phyloP scores from a whole-genome alignment of 176 grass and related monocot species.

The Aegilops longissima region DNA sequence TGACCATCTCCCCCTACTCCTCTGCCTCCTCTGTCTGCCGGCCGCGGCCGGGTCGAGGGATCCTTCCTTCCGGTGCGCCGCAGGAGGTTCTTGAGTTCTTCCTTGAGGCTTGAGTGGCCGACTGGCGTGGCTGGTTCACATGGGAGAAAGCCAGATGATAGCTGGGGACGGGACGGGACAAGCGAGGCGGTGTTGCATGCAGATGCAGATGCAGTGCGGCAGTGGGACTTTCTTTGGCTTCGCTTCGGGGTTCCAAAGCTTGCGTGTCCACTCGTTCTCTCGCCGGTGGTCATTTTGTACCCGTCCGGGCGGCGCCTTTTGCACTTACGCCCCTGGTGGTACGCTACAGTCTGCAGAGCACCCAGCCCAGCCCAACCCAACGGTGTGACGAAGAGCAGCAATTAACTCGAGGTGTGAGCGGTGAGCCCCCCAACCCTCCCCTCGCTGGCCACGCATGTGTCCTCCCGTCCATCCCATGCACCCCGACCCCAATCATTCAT shows the following conservation, averaged over 20 bases:
- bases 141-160: no score
- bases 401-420: constrained; percentile 28
- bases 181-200: no score
- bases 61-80: no score
- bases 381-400: background rate
- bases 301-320: background rate
- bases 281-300: background rate
- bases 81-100: no score
- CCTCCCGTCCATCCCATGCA: background rate
- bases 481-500: constrained; percentile 15
- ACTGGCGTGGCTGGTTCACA: no score
- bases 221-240: no score
- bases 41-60: no score
- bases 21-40: background rate
- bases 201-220: no score
- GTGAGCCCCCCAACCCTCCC: no score
- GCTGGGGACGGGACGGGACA: no score
- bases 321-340: background rate
- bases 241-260: background rate
- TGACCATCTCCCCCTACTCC: background rate
- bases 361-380: background rate
- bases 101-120: no score
- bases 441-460: constrained; percentile 17
- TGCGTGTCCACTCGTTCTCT: background rate
- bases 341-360: no score